Evolutionary conservation across 257 asterid species (phyloP).

Genomic region (Solanum bukasovii): DNA sequence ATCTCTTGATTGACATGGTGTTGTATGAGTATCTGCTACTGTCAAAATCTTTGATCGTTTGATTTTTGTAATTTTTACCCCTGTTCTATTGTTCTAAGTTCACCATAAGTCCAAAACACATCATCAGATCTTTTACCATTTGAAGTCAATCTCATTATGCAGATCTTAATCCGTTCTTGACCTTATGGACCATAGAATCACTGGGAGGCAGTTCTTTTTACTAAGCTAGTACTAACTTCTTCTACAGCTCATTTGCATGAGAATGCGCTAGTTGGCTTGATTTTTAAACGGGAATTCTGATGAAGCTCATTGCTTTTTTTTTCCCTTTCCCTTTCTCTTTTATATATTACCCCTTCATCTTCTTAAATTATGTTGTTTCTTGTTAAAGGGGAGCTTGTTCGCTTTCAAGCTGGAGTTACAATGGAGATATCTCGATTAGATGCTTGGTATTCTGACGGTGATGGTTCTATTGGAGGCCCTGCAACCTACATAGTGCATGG

Average conservation of each 20-base stretch:
- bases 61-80: neutral
- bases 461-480: conserved; percentile 66
- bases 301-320: neutral
- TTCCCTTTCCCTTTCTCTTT: neutral
- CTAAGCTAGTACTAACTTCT: neutral
- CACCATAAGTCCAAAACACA: neutral
- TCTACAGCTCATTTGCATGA: neutral
- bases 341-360: neutral
- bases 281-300: neutral
- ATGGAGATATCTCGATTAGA: conserved; percentile 86
- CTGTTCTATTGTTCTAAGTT: neutral
- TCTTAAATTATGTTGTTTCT: neutral
- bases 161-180: neutral
- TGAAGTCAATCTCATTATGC: neutral
- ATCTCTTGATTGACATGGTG: neutral
- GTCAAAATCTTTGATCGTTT: neutral
- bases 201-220: neutral
- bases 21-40: neutral
- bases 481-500: conserved; percentile 89
- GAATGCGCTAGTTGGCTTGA: neutral
- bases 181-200: neutral
- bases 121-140: neutral
- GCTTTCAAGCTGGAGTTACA: conserved; percentile 86
- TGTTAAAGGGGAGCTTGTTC: conserved; percentile 70
- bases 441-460: conserved; percentile 82